Conservation (phyloP, 2,329 filamentous ascomycete species). For the Aspergillus clavatus region DNA sequence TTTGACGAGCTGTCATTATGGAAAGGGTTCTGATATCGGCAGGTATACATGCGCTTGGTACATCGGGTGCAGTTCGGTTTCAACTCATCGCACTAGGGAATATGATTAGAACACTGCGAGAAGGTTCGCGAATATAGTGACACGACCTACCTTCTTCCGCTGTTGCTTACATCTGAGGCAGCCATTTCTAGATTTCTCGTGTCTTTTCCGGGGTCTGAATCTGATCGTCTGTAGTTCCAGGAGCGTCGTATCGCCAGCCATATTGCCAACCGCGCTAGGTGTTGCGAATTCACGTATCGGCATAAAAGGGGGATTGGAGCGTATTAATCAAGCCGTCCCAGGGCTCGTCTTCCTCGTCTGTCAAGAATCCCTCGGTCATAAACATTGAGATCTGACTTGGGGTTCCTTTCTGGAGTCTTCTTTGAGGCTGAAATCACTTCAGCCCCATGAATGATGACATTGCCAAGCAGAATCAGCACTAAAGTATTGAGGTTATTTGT, state of each 20-base stretch:
- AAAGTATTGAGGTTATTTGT: neutral
- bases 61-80: constrained; percentile 34
- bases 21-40: constrained; percentile 23
- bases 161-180: constrained; percentile 33
- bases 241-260: constrained; percentile 4
- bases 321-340: constrained; percentile 4
- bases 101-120: constrained; percentile 7
- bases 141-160: constrained; percentile 32
- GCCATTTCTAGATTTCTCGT: constrained; percentile 33
- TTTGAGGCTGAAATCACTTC: neutral
- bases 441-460: neutral
- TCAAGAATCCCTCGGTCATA: neutral
- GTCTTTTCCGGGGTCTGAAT: constrained; percentile 18
- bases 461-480: neutral
- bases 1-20: constrained; percentile 6
- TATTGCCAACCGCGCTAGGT: constrained; percentile 1
- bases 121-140: neutral
- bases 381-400: neutral
- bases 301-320: constrained; percentile 1
- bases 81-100: constrained; percentile 32
- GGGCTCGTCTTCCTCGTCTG: neutral
- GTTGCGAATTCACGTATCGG: neutral
- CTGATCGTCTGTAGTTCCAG: constrained; percentile 2
- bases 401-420: neutral
- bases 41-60: constrained; percentile 25